Conservation (phyloP, 1,284 basidiomycete genomes). For the Serendipita sp. region DNA sequence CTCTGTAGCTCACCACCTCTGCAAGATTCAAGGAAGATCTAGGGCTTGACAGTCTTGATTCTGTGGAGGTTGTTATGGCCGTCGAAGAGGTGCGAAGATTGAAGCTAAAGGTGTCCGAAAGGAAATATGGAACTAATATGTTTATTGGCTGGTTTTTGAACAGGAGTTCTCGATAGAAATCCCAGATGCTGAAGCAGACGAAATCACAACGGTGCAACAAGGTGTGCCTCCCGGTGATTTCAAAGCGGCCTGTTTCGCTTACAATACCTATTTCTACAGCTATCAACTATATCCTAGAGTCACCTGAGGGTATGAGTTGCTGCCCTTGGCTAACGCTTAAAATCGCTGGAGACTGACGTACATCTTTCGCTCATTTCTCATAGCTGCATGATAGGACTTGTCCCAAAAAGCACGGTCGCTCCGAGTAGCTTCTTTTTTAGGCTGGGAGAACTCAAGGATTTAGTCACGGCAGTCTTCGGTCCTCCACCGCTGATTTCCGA, state of each 20-base stretch:
- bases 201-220: constrained; percentile 87
- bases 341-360: neutral
- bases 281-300: constrained; percentile 94
- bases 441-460: too few species aligned
- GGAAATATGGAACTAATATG: neutral
- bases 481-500: constrained; percentile 1
- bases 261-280: constrained; percentile 34
- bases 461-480: neutral
- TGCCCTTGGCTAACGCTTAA: neutral
- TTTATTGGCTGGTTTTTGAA: constrained; percentile 5
- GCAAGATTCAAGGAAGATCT: constrained; percentile 81
- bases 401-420: too few species aligned
- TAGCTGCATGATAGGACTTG: neutral
- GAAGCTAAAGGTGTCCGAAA: neutral
- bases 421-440: too few species aligned
- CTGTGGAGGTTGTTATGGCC: constrained; percentile 98
- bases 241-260: too few species aligned
- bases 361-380: neutral
- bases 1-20: constrained; percentile 49
- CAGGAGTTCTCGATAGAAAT: constrained; percentile 87
- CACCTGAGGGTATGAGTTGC: constrained; percentile 63
- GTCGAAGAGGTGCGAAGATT: constrained; percentile 78
- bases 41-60: constrained; percentile 90
- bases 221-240: constrained; percentile 32
- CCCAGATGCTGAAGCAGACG: constrained; percentile 96